phyloP scores from a whole-genome alignment of 441 rosid genomes.

The Populus hybrid region DNA sequence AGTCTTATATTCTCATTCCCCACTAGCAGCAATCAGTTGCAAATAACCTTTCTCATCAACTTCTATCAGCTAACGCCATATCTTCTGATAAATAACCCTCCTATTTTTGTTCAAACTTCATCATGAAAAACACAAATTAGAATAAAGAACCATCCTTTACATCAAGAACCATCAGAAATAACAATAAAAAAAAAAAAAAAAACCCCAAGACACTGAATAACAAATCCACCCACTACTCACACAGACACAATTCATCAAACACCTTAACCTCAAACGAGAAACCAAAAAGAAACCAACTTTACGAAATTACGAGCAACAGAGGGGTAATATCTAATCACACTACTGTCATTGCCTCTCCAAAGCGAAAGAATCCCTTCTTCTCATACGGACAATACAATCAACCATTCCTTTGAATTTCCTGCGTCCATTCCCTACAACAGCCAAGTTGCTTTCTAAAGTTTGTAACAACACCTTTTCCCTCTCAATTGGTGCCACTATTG shows the following conservation, averaged over 20 bases:
- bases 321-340: slow-evolving; percentile 90
- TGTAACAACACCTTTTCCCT: slow-evolving; percentile 85
- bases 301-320: slow-evolving; percentile 89
- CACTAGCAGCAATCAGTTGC: too few species aligned
- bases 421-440: slow-evolving; percentile 57
- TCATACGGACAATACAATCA: slow-evolving; percentile 76
- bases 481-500: slow-evolving; percentile 94
- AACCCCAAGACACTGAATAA: too few species aligned
- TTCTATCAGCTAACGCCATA: too few species aligned
- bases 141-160: too few species aligned
- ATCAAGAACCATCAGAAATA: too few species aligned
- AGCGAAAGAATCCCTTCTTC: slow-evolving; percentile 86
- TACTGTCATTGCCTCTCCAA: slow-evolving; percentile 96
- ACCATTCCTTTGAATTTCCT: slow-evolving; percentile 81
- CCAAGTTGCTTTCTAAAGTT: slow-evolving; percentile 89
- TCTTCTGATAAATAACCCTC: too few species aligned
- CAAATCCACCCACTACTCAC: background rate
- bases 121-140: too few species aligned
- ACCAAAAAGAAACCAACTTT: background rate
- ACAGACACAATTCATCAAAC: slow-evolving; percentile 28
- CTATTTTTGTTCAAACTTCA: too few species aligned
- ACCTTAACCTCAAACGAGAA: slow-evolving; percentile 18
- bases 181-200: too few species aligned
- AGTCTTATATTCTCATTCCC: too few species aligned
- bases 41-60: too few species aligned